Evolutionary conservation across 2,329 filamentous ascomycete species (phyloP).

Genomic region (Plectosphaerella sp.): DNA sequence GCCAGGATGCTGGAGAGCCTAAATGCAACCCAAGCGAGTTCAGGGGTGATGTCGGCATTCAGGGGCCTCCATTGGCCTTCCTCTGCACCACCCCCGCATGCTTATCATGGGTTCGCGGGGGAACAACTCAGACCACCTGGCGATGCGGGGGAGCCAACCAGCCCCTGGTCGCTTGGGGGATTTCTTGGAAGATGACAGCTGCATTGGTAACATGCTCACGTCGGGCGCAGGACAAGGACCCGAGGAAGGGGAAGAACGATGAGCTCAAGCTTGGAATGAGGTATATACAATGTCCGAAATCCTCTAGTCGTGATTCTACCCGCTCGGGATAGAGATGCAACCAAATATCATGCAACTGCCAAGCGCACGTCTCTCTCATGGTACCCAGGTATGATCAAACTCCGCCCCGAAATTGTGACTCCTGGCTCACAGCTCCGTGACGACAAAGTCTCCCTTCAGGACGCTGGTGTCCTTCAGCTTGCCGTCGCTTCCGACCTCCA

Average conservation of each 20-base stretch:
- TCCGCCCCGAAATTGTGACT: not conserved
- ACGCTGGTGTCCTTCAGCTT: conserved; percentile 31
- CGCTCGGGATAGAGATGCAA: not conserved
- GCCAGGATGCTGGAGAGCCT: too few relatives aligned
- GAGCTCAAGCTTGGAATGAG: not conserved
- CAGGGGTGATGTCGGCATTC: not conserved
- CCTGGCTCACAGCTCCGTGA: conserved; percentile 6
- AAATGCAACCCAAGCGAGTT: not conserved
- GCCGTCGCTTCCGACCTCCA: conserved; percentile 33
- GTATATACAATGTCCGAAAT: not conserved
- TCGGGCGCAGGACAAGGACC: too few relatives aligned
- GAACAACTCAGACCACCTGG: not conserved
- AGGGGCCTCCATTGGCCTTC: not conserved
- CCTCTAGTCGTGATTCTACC: not conserved
- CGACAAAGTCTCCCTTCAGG: conserved; percentile 28
- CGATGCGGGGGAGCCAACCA: too few relatives aligned
- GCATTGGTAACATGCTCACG: too few relatives aligned
- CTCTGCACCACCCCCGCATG: not conserved
- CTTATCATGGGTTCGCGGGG: not conserved
- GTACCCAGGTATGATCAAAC: not conserved
- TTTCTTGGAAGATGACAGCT: too few relatives aligned
- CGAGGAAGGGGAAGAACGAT: too few relatives aligned
- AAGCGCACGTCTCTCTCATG: not conserved
- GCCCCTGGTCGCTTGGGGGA: too few relatives aligned
- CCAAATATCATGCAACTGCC: not conserved